phyloP scores from a whole-genome alignment of 495 filamentous ascomycete genomes.

The Thermochaetoides thermophila region DNA sequence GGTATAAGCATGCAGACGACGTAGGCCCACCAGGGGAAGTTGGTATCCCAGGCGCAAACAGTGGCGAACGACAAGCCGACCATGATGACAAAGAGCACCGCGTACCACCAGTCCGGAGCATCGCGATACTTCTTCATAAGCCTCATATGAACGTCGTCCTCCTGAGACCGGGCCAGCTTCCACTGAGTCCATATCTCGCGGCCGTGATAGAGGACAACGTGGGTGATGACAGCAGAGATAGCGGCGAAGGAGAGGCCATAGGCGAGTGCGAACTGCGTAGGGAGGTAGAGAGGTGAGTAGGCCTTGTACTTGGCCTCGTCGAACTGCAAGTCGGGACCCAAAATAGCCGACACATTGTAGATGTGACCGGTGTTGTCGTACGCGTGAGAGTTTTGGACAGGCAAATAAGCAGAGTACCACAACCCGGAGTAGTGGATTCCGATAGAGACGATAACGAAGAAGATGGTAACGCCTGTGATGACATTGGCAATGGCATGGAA shows the following conservation, averaged over 20 bases:
- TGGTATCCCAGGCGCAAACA: constrained; percentile 48
- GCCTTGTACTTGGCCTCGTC: constrained; percentile 36
- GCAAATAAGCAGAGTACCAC: constrained; percentile 47
- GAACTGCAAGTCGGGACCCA: constrained; percentile 33
- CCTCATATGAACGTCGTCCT: constrained; percentile 54
- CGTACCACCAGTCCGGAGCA: constrained; percentile 42
- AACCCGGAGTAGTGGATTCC: constrained; percentile 48
- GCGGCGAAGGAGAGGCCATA: constrained; percentile 60
- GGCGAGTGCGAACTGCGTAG: constrained; percentile 44
- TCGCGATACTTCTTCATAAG: constrained; percentile 45
- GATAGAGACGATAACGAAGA: constrained; percentile 35
- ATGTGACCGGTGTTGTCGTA: constrained; percentile 45
- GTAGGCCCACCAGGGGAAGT: constrained; percentile 51
- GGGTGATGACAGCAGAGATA: constrained; percentile 48
- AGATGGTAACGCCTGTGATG: constrained; percentile 37
- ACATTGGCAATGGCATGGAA: constrained; percentile 52
- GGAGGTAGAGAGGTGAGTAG: constrained; percentile 48
- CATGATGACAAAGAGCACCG: constrained; percentile 28
- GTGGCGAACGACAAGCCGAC: constrained; percentile 31
- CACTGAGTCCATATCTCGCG: constrained; percentile 40
- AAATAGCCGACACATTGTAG: constrained; percentile 40
- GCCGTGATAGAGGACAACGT: constrained; percentile 48
- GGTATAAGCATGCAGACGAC: constrained; percentile 43
- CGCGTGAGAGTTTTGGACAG: constrained; percentile 37
- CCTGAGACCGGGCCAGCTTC: constrained; percentile 36